Percentiles rank a stretch among this genome's conserved stretches.
phyloP scores from a whole-genome alignment of 2,329 filamentous ascomycete genomes.

The Hypocreales sp. region DNA sequence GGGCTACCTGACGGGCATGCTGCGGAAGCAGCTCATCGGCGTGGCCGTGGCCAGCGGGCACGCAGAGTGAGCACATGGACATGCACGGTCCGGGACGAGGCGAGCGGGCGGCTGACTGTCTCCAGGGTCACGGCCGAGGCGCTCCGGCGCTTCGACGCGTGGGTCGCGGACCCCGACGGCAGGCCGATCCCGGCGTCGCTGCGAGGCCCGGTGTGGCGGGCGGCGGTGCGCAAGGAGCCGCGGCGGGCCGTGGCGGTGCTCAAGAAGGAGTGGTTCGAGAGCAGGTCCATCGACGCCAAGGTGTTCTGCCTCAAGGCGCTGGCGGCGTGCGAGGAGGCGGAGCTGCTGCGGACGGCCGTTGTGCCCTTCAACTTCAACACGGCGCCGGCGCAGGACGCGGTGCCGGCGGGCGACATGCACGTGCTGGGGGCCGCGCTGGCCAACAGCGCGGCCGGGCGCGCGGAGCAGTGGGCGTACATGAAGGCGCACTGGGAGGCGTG shows the following conservation, averaged over 20 bases:
- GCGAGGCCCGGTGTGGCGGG: slow-evolving; percentile 64
- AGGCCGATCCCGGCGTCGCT: slow-evolving; percentile 67
- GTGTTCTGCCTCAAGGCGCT: slow-evolving; percentile 69
- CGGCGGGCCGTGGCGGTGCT: slow-evolving; percentile 55
- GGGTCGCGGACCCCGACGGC: slow-evolving; percentile 51
- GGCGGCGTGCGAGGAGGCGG: slow-evolving; percentile 53
- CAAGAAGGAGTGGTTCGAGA: slow-evolving; percentile 71
- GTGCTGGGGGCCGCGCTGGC: slow-evolving; percentile 60
- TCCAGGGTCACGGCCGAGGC: slow-evolving; percentile 55
- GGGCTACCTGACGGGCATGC: slow-evolving; percentile 65
- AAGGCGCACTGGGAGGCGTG: slow-evolving; percentile 70
- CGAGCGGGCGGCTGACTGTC: slow-evolving; percentile 9
- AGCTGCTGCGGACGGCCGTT: slow-evolving; percentile 50
- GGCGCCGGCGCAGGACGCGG: slow-evolving; percentile 41
- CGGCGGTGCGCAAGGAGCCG: slow-evolving; percentile 56
- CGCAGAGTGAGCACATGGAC: slow-evolving; percentile 38
- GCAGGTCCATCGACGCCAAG: slow-evolving; percentile 78
- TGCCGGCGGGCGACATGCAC: slow-evolving; percentile 79
- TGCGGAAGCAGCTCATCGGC: slow-evolving; percentile 67
- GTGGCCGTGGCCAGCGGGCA: slow-evolving; percentile 66
- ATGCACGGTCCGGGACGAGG: not conserved
- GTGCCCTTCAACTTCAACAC: slow-evolving; percentile 67
- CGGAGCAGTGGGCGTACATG: slow-evolving; percentile 70
- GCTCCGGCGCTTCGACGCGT: slow-evolving; percentile 65
- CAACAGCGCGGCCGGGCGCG: slow-evolving; percentile 56